Evolutionary conservation across 805 yeast species (phyloP).

Genomic region (Saturnispora hagleri): DNA sequence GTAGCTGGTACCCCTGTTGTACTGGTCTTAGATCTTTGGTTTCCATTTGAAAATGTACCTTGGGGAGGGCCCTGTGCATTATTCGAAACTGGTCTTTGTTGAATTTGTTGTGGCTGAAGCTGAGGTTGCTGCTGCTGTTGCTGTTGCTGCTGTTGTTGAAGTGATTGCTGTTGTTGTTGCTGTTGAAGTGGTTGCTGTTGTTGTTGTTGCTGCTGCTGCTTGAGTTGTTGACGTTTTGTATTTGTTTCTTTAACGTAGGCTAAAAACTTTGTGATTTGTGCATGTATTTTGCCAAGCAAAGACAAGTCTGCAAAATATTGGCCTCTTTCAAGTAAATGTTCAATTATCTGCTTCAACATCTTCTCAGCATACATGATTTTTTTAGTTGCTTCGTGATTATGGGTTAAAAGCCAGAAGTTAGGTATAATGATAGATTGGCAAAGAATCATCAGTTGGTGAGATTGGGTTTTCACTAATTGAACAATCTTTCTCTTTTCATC

Average conservation of each 20-base stretch:
- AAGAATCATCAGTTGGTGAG: slow-evolving; percentile 53
- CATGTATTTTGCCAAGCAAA: slow-evolving; percentile 56
- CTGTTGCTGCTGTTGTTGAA: slow-evolving; percentile 15
- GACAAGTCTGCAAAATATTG: slow-evolving; percentile 67
- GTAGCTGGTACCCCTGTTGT: slow-evolving; percentile 8
- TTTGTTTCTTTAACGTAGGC: slow-evolving; percentile 59
- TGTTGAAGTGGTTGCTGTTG: slow-evolving; percentile 18
- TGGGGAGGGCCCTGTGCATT: slow-evolving; percentile 17
- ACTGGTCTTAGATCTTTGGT: background rate
- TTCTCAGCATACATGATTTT: slow-evolving; percentile 69
- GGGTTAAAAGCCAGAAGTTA: slow-evolving; percentile 66
- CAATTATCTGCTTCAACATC: slow-evolving; percentile 69
- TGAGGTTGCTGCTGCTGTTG: slow-evolving; percentile 14
- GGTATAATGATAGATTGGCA: slow-evolving; percentile 67
- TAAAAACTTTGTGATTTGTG: slow-evolving; percentile 67
- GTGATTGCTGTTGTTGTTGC: slow-evolving; percentile 16
- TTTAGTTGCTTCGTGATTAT: slow-evolving; percentile 66
- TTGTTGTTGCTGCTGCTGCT: slow-evolving; percentile 19
- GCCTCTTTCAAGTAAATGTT: slow-evolving; percentile 41
- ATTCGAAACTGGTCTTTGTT: slow-evolving; percentile 19
- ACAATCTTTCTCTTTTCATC: slow-evolving; percentile 57
- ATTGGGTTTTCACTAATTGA: slow-evolving; percentile 38
- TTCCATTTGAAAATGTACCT: slow-evolving; percentile 9
- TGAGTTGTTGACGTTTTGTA: slow-evolving; percentile 13
- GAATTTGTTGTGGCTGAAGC: slow-evolving; percentile 22